These are phyloP conservation scores for Rehmannia glutinosa DNA, from an alignment of 257 asterid genomes.

Conservation along the genomic window DNA sequence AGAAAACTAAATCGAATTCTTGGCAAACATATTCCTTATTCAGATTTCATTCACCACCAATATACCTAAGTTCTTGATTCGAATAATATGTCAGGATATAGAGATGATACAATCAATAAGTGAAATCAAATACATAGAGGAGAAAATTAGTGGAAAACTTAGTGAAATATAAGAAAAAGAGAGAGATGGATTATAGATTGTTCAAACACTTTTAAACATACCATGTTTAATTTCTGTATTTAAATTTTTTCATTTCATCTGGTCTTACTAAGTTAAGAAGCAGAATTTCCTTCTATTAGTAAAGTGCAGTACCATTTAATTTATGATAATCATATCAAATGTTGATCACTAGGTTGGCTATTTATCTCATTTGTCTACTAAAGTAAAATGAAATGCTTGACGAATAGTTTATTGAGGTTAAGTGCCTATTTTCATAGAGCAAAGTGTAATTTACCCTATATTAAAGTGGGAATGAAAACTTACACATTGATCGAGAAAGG, in stretches of 20 bases:
- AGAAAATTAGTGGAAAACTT: background rate
- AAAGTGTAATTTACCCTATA: slow-evolving; percentile 2
- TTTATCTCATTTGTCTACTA: background rate
- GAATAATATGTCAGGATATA: background rate
- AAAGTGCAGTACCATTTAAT: background rate
- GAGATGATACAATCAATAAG: background rate
- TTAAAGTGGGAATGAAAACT: slow-evolving; percentile 33
- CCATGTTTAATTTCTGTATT: background rate
- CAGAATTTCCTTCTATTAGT: slow-evolving; percentile 7
- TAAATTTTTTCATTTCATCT: background rate
- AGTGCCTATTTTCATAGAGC: background rate
- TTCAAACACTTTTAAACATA: background rate
- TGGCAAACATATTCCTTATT: background rate
- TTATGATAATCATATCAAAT: background rate
- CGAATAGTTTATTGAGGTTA: background rate
- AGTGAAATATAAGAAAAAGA: background rate
- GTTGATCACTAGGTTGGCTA: background rate
- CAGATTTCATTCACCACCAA: background rate
- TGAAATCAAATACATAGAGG: background rate
- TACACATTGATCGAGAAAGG: slow-evolving; percentile 89
- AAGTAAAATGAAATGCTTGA: background rate
- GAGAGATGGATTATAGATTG: background rate
- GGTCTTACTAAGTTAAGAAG: background rate
- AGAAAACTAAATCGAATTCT: background rate
- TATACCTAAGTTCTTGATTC: background rate